These are phyloP conservation scores for Diaporthe citriasiana DNA, from an alignment of 2,329 filamentous ascomycete genomes.

Conservation along the genomic window DNA sequence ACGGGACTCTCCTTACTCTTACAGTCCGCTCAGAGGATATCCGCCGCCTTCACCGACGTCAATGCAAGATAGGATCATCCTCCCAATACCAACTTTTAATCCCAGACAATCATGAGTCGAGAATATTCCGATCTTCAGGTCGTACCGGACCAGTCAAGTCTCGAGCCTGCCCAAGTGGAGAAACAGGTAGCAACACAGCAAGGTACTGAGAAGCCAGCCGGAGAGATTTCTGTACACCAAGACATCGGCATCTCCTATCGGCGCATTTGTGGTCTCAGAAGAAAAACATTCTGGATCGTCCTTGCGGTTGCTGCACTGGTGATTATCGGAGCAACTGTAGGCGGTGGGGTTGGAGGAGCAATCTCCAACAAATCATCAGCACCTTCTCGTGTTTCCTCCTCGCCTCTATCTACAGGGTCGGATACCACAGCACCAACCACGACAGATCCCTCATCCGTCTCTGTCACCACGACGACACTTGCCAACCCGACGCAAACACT, in stretches of 20 bases:
- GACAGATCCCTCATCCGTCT: neutral
- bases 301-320: neutral
- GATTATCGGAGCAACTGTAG: conserved; percentile 4
- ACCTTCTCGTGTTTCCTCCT: neutral
- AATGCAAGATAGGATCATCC: neutral
- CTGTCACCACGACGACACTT: neutral
- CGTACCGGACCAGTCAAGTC: neutral
- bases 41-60: neutral
- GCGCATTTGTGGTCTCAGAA: conserved; percentile 4
- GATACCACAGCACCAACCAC: neutral
- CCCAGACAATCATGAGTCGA: neutral
- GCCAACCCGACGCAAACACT: neutral
- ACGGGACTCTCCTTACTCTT: neutral
- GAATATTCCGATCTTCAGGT: neutral
- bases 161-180: neutral
- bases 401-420: neutral
- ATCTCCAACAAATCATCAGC: neutral
- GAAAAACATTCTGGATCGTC: neutral
- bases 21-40: neutral
- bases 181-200: neutral
- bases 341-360: neutral
- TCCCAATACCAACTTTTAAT: neutral
- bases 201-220: neutral
- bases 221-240: neutral
- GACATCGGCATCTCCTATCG: neutral